A percentile compares a stretch with the other conserved stretches of the same genome.
phyloP scores from a whole-genome alignment of 768 basidiomycete genomes.

The Collybiopsis luxurians region DNA sequence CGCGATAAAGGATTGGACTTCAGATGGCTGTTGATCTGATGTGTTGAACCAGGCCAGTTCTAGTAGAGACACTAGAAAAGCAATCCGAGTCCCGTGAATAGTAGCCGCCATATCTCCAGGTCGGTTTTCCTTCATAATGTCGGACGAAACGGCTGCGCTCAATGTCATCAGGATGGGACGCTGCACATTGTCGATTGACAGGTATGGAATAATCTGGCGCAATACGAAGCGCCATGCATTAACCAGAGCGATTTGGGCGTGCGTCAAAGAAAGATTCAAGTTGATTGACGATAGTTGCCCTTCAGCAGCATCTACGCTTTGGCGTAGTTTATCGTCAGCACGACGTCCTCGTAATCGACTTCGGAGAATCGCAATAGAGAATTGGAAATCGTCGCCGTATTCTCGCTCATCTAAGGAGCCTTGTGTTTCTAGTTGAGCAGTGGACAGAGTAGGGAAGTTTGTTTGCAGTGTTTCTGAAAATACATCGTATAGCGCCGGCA shows the following conservation, averaged over 20 bases:
- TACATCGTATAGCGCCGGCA: conserved; percentile 67
- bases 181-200: conserved; percentile 58
- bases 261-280: conserved; percentile 81
- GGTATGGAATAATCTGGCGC: conserved; percentile 58
- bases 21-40: conserved; percentile 47
- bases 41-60: conserved; percentile 78
- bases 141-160: conserved; percentile 61
- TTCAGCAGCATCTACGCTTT: conserved; percentile 47
- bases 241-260: conserved; percentile 71
- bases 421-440: conserved; percentile 64
- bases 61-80: conserved; percentile 71
- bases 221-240: conserved; percentile 79
- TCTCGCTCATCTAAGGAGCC: conserved; percentile 66
- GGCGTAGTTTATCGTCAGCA: conserved; percentile 36
- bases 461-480: conserved; percentile 47
- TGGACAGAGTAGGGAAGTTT: conserved; percentile 55
- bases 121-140: conserved; percentile 65
- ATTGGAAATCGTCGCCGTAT: conserved; percentile 79
- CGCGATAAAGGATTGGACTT: conserved; percentile 57
- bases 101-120: conserved; percentile 82
- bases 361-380: conserved; percentile 58
- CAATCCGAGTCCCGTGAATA: conserved; percentile 74
- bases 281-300: conserved; percentile 72
- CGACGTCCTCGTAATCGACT: conserved; percentile 57
- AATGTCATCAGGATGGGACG: conserved; percentile 54